Percentiles rank a stretch among this genome's conserved stretches.
Evolutionary conservation across 1,284 basidiomycete genomes (phyloP).

Genomic region (Thecaphora frezii): DNA sequence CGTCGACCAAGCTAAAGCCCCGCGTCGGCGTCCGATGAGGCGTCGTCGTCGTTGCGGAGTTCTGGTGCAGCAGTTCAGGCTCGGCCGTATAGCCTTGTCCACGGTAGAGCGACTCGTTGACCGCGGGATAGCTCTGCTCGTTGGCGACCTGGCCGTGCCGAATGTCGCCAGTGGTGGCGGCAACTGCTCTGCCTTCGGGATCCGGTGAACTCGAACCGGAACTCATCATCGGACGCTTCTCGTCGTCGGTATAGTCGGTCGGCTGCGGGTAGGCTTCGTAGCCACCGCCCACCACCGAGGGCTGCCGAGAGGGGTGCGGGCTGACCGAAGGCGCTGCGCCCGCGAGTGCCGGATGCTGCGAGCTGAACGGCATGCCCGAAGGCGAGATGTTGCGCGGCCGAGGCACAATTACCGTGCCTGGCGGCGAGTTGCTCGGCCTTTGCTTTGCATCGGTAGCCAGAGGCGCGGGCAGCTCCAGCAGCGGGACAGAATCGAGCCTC

Average conservation of each 20-base stretch:
- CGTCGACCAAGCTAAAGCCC: constrained; percentile 55
- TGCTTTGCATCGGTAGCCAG: constrained; percentile 50
- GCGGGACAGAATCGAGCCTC: constrained; percentile 51
- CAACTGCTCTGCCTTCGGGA: constrained; percentile 15
- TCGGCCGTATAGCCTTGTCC: constrained; percentile 45
- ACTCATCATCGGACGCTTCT: constrained; percentile 47
- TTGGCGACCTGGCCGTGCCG: constrained; percentile 44
- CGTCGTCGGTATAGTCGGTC: constrained; percentile 32
- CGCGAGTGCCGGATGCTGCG: constrained; percentile 19
- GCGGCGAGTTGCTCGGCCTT: constrained; percentile 20
- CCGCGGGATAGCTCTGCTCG: constrained; percentile 45
- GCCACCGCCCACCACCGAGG: not conserved
- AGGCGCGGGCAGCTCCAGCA: constrained; percentile 56
- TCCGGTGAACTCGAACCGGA: constrained; percentile 43
- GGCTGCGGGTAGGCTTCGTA: constrained; percentile 37
- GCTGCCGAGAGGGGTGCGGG: not conserved
- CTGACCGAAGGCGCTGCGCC: constrained; percentile 1
- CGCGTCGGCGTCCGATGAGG: constrained; percentile 20
- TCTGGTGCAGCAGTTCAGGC: constrained; percentile 14
- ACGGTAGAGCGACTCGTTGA: constrained; percentile 37
- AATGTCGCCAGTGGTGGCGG: constrained; percentile 19
- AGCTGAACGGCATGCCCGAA: constrained; percentile 23
- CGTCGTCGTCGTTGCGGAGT: constrained; percentile 5
- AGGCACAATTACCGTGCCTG: constrained; percentile 34
- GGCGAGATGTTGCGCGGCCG: constrained; percentile 38